Conservation (phyloP, 106 monocot species). For the Iris macrosiphon region DNA sequence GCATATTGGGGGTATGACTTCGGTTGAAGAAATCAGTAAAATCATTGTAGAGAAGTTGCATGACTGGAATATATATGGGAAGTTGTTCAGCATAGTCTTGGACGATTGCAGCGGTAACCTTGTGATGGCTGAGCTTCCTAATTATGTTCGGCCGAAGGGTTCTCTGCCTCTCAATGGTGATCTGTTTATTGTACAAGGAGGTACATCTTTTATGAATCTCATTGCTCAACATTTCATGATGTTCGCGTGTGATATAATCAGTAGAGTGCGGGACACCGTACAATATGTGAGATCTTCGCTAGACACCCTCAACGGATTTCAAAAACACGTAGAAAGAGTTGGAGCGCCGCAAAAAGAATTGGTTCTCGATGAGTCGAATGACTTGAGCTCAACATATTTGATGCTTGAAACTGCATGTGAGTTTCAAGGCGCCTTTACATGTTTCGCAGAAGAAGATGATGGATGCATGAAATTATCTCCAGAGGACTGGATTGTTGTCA, state of each 20-base stretch:
- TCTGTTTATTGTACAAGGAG: slow-evolving; percentile 31
- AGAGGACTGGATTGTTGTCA: slow-evolving; percentile 48
- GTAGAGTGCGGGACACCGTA: slow-evolving; percentile 32
- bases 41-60: slow-evolving; percentile 32
- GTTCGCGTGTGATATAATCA: slow-evolving; percentile 13
- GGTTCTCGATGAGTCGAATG: slow-evolving; percentile 27
- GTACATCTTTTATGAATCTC: slow-evolving; percentile 32
- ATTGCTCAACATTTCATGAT: slow-evolving; percentile 43
- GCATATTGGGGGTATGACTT: slow-evolving; percentile 22
- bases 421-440: slow-evolving; percentile 38
- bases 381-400: slow-evolving; percentile 44
- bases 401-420: slow-evolving; percentile 60
- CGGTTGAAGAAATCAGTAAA: slow-evolving; percentile 20
- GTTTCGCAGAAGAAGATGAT: slow-evolving; percentile 31
- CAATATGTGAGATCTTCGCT: slow-evolving; percentile 49
- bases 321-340: slow-evolving; percentile 23
- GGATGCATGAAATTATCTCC: slow-evolving; percentile 19
- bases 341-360: slow-evolving; percentile 27
- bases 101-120: slow-evolving; percentile 35
- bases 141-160: slow-evolving; percentile 17
- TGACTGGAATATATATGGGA: slow-evolving; percentile 51
- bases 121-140: slow-evolving; percentile 27
- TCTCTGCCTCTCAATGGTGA: slow-evolving; percentile 35
- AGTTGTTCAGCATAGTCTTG: slow-evolving; percentile 36
- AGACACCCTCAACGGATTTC: slow-evolving; percentile 31